phyloP scores from a whole-genome alignment of 495 filamentous ascomycete species.

The Tuber aestivum region DNA sequence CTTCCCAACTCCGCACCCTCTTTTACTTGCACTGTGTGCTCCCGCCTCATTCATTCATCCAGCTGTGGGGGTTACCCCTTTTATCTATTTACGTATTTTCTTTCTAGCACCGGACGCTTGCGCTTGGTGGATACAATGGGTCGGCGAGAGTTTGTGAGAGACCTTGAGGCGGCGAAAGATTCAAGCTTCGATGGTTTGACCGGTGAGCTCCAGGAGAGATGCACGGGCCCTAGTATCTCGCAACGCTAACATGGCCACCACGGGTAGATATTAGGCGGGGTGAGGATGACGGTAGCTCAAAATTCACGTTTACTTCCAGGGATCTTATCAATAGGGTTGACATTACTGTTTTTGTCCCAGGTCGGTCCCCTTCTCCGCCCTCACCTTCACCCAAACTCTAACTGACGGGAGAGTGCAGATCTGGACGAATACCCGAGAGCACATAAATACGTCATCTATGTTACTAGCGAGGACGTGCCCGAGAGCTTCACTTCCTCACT shows the following conservation, averaged over 20 bases:
- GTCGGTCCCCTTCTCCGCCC: slow-evolving; percentile 44
- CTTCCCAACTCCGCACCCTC: neutral
- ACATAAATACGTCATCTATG: slow-evolving; percentile 19
- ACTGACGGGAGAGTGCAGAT: slow-evolving; percentile 34
- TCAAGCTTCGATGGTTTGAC: neutral
- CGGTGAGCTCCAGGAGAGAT: neutral
- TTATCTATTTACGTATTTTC: neutral
- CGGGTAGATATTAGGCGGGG: slow-evolving; percentile 49
- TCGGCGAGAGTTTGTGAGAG: neutral
- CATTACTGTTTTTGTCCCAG: slow-evolving; percentile 53
- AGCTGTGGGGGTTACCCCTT: neutral
- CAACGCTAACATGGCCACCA: neutral
- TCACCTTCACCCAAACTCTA: slow-evolving; percentile 16
- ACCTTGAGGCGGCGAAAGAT: neutral
- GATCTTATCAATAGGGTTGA: slow-evolving; percentile 43
- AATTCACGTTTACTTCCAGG: slow-evolving; percentile 49
- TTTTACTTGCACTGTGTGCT: neutral
- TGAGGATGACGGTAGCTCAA: slow-evolving; percentile 59
- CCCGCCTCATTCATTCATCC: too few species aligned
- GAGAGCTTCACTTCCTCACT: slow-evolving; percentile 22
- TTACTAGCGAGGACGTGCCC: slow-evolving; percentile 26
- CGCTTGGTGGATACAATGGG: neutral
- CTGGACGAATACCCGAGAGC: slow-evolving; percentile 17
- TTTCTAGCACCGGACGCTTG: neutral
- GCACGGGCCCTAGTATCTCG: neutral